Evolutionary conservation across 2,329 filamentous ascomycete species (phyloP).

Genomic region (Aspergillus arachidicola): DNA sequence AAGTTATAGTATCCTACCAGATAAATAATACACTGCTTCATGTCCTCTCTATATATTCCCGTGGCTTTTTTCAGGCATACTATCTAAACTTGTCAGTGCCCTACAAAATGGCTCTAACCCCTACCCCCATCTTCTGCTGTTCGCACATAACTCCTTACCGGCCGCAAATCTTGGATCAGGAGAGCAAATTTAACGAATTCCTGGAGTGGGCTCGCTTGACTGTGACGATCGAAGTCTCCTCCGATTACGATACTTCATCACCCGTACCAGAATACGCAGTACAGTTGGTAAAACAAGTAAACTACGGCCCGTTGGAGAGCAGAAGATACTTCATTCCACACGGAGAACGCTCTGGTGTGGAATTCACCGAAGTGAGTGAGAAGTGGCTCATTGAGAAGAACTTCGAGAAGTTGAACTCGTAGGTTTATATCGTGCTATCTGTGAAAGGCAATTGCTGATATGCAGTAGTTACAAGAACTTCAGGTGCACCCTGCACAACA

Average conservation of each 20-base stretch:
- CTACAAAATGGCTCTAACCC: not conserved
- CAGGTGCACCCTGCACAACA: not conserved
- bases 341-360: no score
- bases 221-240: not conserved
- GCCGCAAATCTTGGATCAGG: not conserved
- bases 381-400: not conserved
- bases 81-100: not conserved
- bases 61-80: not conserved
- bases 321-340: not conserved
- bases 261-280: conserved; percentile 1
- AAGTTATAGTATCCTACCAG: not conserved
- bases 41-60: not conserved
- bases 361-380: not conserved
- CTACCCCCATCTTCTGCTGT: not conserved
- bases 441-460: not conserved
- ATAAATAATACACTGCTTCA: not conserved
- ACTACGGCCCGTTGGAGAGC: not conserved
- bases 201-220: not conserved
- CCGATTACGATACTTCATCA: not conserved
- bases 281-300: not conserved
- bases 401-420: conserved; percentile 4
- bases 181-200: not conserved
- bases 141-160: not conserved
- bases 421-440: not conserved
- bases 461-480: conserved; percentile 1